A percentile compares a stretch with the other conserved stretches of the same genome.
Conservation (phyloP, 2,329 filamentous ascomycete genomes). For the Penicillium janthinellum region DNA sequence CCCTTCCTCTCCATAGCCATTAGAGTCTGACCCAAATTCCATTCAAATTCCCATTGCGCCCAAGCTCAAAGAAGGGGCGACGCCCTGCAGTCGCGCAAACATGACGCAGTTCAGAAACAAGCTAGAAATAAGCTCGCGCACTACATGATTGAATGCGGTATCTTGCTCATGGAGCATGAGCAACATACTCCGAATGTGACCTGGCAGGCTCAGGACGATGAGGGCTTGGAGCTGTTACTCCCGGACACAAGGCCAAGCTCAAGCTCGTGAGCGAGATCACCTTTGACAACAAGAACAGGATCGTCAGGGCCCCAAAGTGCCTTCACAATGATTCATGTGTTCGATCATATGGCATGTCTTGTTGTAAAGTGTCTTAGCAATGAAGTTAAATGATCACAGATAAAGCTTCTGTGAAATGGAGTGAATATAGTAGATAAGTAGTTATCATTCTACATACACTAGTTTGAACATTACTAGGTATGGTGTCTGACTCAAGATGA, state of each 20-base stretch:
- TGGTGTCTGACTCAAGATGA: too few relatives aligned
- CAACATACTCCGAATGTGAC: neutral
- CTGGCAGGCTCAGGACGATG: neutral
- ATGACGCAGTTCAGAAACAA: neutral
- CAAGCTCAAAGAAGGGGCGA: neutral
- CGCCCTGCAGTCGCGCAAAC: neutral
- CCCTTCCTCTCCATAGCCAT: neutral
- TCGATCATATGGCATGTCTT: too few relatives aligned
- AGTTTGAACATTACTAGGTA: too few relatives aligned
- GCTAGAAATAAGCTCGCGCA: neutral
- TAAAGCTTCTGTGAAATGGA: too few relatives aligned
- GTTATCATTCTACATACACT: too few relatives aligned
- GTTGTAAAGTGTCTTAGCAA: too few relatives aligned
- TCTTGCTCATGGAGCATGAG: slow-evolving; percentile 1
- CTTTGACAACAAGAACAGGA: neutral
- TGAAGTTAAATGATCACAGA: too few relatives aligned
- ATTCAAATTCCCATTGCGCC: neutral
- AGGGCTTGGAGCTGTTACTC: neutral
- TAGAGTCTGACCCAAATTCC: neutral
- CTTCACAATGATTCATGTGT: slow-evolving; percentile 18
- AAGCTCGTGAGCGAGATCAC: slow-evolving; percentile 3
- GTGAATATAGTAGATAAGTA: too few relatives aligned
- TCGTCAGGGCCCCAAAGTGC: slow-evolving; percentile 15
- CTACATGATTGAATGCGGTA: neutral
- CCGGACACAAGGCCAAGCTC: slow-evolving; percentile 3